These are phyloP conservation scores for Zymoseptoria crescenta DNA, from an alignment of 2,329 filamentous ascomycete species.

Conservation along the genomic window DNA sequence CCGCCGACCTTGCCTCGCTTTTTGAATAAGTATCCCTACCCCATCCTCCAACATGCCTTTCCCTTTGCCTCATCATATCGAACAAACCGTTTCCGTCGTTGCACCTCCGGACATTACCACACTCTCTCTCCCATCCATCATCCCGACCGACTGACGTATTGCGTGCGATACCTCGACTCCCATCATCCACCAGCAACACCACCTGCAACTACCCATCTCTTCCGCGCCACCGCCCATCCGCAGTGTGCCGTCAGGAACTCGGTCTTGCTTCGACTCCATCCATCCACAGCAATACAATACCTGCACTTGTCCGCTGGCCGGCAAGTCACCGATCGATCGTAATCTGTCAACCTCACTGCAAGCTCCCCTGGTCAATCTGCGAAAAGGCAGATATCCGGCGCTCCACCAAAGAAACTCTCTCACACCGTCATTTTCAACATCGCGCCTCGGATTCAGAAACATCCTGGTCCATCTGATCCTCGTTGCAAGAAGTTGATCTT, in stretches of 20 bases:
- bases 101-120: background rate
- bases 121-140: background rate
- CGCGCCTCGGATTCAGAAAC: background rate
- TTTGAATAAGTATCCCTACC: background rate
- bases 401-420: constrained; percentile 11
- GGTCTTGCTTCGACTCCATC: constrained; percentile 14
- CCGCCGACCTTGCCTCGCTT: background rate
- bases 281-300: constrained; percentile 1
- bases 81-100: background rate
- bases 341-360: constrained; percentile 19
- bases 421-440: constrained; percentile 19
- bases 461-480: background rate
- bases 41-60: background rate
- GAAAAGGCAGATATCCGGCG: constrained; percentile 18
- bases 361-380: constrained; percentile 17
- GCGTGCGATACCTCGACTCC: constrained; percentile 1
- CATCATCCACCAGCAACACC: constrained; percentile 7
- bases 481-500: constrained; percentile 16
- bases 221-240: constrained; percentile 19
- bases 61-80: background rate
- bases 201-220: constrained; percentile 8
- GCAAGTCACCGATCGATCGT: constrained; percentile 21
- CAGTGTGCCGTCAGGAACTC: constrained; percentile 12
- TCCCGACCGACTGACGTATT: background rate
- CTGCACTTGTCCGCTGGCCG: constrained; percentile 28